Evolutionary conservation across 345 rosid genomes (phyloP).

Genomic region (Acer yangbiense): DNA sequence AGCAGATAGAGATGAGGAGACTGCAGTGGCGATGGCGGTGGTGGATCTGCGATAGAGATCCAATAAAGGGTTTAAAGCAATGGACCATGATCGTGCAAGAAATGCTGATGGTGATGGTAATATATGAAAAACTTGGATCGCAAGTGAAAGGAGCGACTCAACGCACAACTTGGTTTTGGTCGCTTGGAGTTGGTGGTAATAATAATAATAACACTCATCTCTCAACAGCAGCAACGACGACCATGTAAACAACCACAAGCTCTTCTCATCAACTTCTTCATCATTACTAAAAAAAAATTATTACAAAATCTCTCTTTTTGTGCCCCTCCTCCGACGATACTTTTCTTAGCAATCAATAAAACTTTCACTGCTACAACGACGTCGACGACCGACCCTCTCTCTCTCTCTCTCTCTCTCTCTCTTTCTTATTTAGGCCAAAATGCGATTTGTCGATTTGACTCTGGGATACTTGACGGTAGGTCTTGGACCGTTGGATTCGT

Average conservation of each 20-base stretch:
- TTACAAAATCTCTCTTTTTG: neutral
- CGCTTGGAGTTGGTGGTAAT: slow-evolving; percentile 22
- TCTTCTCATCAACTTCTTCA: slow-evolving; percentile 18
- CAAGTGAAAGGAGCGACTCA: slow-evolving; percentile 55
- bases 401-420: neutral
- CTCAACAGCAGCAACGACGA: slow-evolving; percentile 26
- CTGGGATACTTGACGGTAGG: neutral
- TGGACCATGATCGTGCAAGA: slow-evolving; percentile 49
- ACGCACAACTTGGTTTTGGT: slow-evolving; percentile 24
- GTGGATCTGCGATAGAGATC: slow-evolving; percentile 67
- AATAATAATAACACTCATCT: slow-evolving; percentile 26
- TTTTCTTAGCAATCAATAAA: slow-evolving; percentile 17
- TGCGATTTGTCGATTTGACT: slow-evolving; percentile 10
- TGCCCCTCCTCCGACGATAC: slow-evolving; percentile 10
- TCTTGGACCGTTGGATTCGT: slow-evolving; percentile 11
- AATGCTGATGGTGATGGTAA: slow-evolving; percentile 19
- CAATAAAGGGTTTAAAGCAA: slow-evolving; percentile 34
- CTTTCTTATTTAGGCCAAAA: neutral
- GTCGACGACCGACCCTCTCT: neutral
- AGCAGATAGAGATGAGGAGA: slow-evolving; percentile 13
- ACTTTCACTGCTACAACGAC: neutral
- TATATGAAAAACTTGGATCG: slow-evolving; percentile 38
- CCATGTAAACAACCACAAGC: neutral
- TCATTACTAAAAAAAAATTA: neutral
- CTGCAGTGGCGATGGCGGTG: slow-evolving; percentile 21